Evolutionary conservation across 495 filamentous ascomycete genomes (phyloP).

Genomic region (Tuber melanosporum): DNA sequence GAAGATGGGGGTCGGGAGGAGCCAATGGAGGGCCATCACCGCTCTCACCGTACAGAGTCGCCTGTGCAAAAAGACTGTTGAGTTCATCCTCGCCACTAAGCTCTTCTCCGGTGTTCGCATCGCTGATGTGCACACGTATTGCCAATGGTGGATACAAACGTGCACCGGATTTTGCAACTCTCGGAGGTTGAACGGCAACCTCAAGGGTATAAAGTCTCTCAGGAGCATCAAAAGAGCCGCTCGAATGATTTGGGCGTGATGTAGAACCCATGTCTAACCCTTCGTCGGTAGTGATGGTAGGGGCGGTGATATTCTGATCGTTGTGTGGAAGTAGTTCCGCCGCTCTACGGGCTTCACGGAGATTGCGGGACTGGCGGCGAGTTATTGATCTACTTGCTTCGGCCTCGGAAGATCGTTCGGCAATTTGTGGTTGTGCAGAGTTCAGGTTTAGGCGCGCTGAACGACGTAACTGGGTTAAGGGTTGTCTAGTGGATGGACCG

Average conservation of each 20-base stretch:
- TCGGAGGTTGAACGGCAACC: slow-evolving; percentile 39
- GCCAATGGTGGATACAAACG: slow-evolving; percentile 38
- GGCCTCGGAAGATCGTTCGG: slow-evolving; percentile 30
- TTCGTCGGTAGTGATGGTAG: slow-evolving; percentile 18
- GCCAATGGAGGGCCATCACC: slow-evolving; percentile 28
- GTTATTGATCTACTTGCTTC: slow-evolving; percentile 25
- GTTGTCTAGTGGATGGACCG: slow-evolving; percentile 16
- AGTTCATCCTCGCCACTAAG: slow-evolving; percentile 42
- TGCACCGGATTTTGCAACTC: slow-evolving; percentile 24
- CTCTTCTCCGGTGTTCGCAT: slow-evolving; percentile 31
- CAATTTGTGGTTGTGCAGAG: slow-evolving; percentile 18
- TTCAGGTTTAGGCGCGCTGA: slow-evolving; percentile 31
- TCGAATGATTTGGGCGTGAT: slow-evolving; percentile 28
- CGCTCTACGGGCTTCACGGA: slow-evolving; percentile 27
- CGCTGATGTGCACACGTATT: slow-evolving; percentile 38
- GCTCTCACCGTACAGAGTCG: slow-evolving; percentile 35
- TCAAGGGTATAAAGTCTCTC: slow-evolving; percentile 38
- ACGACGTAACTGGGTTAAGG: slow-evolving; percentile 30
- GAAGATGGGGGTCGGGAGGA: slow-evolving; percentile 37
- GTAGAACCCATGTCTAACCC: slow-evolving; percentile 22
- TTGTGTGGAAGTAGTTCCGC: slow-evolving; percentile 10
- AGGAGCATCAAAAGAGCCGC: slow-evolving; percentile 16
- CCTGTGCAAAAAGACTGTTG: slow-evolving; percentile 36
- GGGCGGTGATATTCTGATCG: not conserved
- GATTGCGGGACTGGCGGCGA: slow-evolving; percentile 26